phyloP scores from a whole-genome alignment of 176 grass and related monocot species.

The Oryza nivara region DNA sequence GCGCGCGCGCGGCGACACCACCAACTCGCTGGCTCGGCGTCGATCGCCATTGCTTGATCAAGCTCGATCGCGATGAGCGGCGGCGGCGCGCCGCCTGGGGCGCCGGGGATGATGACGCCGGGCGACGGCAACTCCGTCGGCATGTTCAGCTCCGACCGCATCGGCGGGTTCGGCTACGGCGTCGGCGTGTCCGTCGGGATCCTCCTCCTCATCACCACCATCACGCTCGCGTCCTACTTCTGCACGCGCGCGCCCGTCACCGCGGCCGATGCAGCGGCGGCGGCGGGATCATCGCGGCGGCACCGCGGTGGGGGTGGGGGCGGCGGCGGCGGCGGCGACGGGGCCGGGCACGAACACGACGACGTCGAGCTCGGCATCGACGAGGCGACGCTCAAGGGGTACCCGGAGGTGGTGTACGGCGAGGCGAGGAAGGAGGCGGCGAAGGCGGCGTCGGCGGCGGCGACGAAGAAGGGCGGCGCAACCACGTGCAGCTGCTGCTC shows the following conservation, averaged over 20 bases:
- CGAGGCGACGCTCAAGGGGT: conserved; percentile 75
- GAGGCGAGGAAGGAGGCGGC: conserved; percentile 46
- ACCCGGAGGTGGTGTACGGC: conserved; percentile 76
- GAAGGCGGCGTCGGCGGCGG: not conserved
- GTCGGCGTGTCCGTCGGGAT: conserved; percentile 87
- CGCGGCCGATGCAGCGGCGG: not conserved
- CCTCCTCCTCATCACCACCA: conserved; percentile 90
- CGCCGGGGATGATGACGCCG: conserved; percentile 19
- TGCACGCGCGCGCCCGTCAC: conserved; percentile 55
- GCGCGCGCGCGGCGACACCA: not conserved
- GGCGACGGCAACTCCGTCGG: conserved; percentile 41
- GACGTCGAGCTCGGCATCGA: conserved; percentile 81
- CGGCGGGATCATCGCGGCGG: not conserved
- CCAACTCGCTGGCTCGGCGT: conserved; percentile 9
- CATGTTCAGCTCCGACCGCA: conserved; percentile 68
- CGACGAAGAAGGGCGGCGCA: conserved; percentile 24
- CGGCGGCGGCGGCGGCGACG: not conserved
- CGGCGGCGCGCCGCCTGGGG: conserved; percentile 28
- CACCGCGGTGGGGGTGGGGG: not conserved
- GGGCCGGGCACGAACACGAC: not conserved
- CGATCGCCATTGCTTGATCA: not conserved
- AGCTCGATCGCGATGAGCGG: conserved; percentile 31
- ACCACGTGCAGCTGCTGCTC: conserved; percentile 78
- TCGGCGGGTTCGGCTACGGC: conserved; percentile 81
- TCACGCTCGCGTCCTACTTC: conserved; percentile 91